Evolutionary conservation across 1,139 yeast genomes (phyloP), one percentile per base, ranked within the genome.

Genomic region (Zhuliangozyma blackwelliae): DNA sequence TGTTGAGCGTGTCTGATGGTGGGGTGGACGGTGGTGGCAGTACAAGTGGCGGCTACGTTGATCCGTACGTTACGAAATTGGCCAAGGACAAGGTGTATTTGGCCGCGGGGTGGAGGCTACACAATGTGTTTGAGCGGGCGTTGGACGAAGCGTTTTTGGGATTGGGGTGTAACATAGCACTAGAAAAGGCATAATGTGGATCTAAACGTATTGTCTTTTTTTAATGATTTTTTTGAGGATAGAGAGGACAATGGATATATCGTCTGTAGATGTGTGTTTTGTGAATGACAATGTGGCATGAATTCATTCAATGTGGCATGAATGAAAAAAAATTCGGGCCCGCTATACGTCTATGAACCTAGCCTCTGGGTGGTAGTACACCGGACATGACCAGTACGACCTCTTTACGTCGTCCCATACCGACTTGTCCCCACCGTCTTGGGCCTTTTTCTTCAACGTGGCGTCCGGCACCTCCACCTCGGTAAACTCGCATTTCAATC

Each of bases 91-190:
- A 77, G 40, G 88, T 82, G 46, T 88, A 73, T 52, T 71, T 76
- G 49, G 97, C 96, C 2, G 82, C 95, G 13, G 98, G 98, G 2
- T 89, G 90, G 75, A 74, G 82, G 45, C 63, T 85, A 27, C 76
- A 77, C 35, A 68, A 65, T 26, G 90, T 86, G 11, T 86, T 82
- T 52, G 79, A 79, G 48, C 76, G 94, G 49, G 82, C 94, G 5
- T 65, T 92, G 37, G 86, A 85, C 42, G 94, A 85, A 48, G 97
- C 97, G 9, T 90, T 90, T 51, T 77, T 82, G 64, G 97, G 97
- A 0, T 66, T 92, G 41, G 92, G 88, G 13, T 88, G 96, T 57
- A 72, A 82, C 41, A 75, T 92, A 30, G 82, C 78, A 37, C 69
- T 68, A 40, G 97, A 89, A 51, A 81, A 83, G 39, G 31, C 33